A percentile compares a stretch with the other conserved stretches of the same genome.
These are phyloP conservation scores for Vitellaria paradoxa DNA, from an alignment of 179 eudicot species.

Conservation along the genomic window DNA sequence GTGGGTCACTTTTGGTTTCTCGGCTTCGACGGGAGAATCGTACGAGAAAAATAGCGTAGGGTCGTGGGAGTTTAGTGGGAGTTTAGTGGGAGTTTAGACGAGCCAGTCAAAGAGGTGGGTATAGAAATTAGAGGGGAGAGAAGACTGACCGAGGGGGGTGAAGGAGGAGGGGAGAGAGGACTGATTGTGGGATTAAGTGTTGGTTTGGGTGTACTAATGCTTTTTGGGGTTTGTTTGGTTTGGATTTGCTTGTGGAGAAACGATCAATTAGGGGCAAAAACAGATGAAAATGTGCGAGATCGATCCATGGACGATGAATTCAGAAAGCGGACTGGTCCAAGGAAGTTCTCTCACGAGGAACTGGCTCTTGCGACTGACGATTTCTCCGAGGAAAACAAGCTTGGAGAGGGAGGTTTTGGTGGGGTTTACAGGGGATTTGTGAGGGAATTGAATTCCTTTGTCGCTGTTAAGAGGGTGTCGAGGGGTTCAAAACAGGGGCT, in stretches of 20 bases:
- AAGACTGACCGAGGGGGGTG: no score
- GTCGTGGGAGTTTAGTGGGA: slow-evolving; percentile 20
- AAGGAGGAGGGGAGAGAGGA: background rate
- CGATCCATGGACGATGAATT: slow-evolving; percentile 11
- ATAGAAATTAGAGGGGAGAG: no score
- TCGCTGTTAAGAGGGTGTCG: slow-evolving; percentile 33
- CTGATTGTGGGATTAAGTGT: slow-evolving; percentile 1
- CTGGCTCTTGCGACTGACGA: slow-evolving; percentile 16
- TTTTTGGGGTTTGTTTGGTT: slow-evolving; percentile 10
- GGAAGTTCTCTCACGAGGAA: slow-evolving; percentile 11
- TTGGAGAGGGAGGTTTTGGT: slow-evolving; percentile 25
- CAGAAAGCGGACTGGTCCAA: slow-evolving; percentile 16
- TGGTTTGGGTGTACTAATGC: background rate
- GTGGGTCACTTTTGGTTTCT: slow-evolving; percentile 4
- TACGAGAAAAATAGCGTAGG: slow-evolving; percentile 5
- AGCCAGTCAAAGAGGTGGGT: no score
- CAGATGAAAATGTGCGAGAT: background rate
- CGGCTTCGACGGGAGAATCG: background rate
- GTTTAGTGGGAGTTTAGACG: no score
- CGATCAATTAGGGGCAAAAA: background rate
- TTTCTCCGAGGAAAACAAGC: slow-evolving; percentile 15
- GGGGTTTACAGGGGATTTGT: slow-evolving; percentile 17
- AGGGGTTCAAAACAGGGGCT: slow-evolving; percentile 23
- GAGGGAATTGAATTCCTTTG: slow-evolving; percentile 1
- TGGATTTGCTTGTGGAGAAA: slow-evolving; percentile 9